Percentiles rank a stretch among this genome's conserved stretches.
Conservation (phyloP, 106 monocot species). For the Allium fistulosum region DNA sequence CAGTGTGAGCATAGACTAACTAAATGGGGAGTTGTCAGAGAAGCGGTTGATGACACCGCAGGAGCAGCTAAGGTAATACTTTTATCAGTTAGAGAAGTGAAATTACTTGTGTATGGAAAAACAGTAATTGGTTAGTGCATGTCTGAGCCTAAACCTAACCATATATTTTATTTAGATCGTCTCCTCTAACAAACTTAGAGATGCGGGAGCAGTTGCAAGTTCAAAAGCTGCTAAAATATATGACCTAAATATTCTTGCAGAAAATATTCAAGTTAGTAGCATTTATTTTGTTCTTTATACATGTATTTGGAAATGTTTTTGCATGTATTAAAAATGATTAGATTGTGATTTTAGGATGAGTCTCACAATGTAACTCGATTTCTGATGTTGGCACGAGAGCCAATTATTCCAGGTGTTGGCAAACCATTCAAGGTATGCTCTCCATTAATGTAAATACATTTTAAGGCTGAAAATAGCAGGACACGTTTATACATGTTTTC, state of each 20-base stretch:
- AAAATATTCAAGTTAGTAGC: slow-evolving; percentile 67
- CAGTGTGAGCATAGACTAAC: slow-evolving; percentile 90
- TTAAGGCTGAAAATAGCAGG: too few relatives aligned
- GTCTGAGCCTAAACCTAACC: neutral
- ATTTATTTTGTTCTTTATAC: too few relatives aligned
- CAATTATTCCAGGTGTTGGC: slow-evolving; percentile 68
- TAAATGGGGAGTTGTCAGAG: slow-evolving; percentile 68
- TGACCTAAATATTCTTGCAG: slow-evolving; percentile 67
- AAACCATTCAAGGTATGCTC: slow-evolving; percentile 68
- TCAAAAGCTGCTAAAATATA: slow-evolving; percentile 77
- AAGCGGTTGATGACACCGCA: slow-evolving; percentile 93
- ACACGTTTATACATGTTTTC: neutral
- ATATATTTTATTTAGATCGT: slow-evolving; percentile 47
- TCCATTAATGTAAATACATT: too few relatives aligned
- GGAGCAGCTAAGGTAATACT: slow-evolving; percentile 79
- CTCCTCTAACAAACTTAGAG: slow-evolving; percentile 47
- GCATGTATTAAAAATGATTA: too few relatives aligned
- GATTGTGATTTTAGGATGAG: slow-evolving; percentile 56
- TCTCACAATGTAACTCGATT: slow-evolving; percentile 88
- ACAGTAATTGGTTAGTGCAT: too few relatives aligned
- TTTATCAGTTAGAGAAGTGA: too few relatives aligned
- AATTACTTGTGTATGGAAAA: too few relatives aligned
- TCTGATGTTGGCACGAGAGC: slow-evolving; percentile 93
- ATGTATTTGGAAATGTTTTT: too few relatives aligned
- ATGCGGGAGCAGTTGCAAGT: slow-evolving; percentile 90